Percentiles rank a stretch among this genome's conserved stretches.
Conservation (phyloP, 371 early-diverging fungal species). For the Dichotomocladium elegans region DNA sequence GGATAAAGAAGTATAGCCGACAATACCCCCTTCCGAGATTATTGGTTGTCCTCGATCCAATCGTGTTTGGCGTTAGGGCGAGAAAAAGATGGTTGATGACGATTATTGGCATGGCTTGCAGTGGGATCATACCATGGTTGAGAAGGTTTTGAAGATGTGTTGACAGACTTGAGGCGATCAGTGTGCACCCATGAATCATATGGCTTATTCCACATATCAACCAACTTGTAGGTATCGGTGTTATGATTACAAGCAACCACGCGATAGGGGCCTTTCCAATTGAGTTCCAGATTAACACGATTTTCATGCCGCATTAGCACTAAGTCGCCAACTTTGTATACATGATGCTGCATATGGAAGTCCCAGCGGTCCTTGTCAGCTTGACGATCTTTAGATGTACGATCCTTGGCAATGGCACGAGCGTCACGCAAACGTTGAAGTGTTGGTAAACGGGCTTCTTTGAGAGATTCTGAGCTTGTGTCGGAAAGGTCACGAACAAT, state of each 20-base stretch:
- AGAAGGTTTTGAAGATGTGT: background rate
- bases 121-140: background rate
- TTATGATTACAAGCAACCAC: background rate
- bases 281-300: background rate
- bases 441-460: background rate
- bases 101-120: background rate
- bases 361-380: conserved; percentile 21
- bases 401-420: background rate
- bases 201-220: background rate
- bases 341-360: background rate
- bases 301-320: conserved; percentile 6
- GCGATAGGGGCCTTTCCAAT: conserved; percentile 4
- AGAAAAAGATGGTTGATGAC: background rate
- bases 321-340: conserved; percentile 7
- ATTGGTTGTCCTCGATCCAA: conserved; percentile 10
- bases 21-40: conserved; percentile 9
- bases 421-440: background rate
- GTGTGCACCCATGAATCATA: conserved; percentile 1
- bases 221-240: conserved; percentile 1
- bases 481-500: background rate
- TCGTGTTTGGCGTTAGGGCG: background rate
- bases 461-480: background rate
- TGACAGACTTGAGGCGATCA: background rate
- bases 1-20: background rate
- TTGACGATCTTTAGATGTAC: background rate